Percentiles rank a stretch among this genome's conserved stretches.
These are phyloP conservation scores for Verticillium nonalfalfae DNA, from an alignment of 2,329 filamentous ascomycete genomes.

Conservation along the genomic window DNA sequence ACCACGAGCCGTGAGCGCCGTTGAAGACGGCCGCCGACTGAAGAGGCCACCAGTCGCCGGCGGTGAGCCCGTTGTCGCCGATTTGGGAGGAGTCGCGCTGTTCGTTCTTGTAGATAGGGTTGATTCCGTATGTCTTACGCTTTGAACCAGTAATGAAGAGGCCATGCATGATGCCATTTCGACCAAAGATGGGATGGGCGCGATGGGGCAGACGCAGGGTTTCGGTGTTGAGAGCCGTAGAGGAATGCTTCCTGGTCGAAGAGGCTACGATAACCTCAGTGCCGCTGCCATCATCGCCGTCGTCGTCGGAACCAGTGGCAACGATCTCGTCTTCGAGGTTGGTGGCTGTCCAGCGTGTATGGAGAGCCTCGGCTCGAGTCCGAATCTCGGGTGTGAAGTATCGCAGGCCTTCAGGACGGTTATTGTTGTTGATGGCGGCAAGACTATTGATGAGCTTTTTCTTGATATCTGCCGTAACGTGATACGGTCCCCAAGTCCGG, in stretches of 20 bases:
- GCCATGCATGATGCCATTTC: conserved; percentile 21
- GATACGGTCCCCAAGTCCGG: background rate
- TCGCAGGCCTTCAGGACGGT: background rate
- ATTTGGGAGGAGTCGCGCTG: conserved; percentile 10
- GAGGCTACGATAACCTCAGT: background rate
- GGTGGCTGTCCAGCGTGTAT: background rate
- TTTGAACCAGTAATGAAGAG: background rate
- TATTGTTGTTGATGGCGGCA: background rate
- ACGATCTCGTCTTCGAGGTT: background rate
- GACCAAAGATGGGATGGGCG: conserved; percentile 22
- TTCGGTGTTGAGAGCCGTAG: background rate
- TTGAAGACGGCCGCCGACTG: conserved; percentile 43
- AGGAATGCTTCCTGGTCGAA: background rate
- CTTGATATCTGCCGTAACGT: background rate
- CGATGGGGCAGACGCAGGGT: background rate
- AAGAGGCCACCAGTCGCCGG: conserved; percentile 46
- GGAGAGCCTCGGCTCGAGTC: background rate
- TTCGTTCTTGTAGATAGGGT: conserved; percentile 6
- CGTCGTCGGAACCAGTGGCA: background rate
- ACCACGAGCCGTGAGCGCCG: conserved; percentile 43
- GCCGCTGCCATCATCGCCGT: background rate
- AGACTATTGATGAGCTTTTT: background rate
- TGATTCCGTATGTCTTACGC: conserved; percentile 8
- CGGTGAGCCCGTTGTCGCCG: conserved; percentile 23
- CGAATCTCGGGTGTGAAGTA: background rate